Evolutionary conservation across 768 basidiomycete species (phyloP), one percentile per base, ranked within the genome.

Genomic region (Tricholoma hemisulphureum): DNA sequence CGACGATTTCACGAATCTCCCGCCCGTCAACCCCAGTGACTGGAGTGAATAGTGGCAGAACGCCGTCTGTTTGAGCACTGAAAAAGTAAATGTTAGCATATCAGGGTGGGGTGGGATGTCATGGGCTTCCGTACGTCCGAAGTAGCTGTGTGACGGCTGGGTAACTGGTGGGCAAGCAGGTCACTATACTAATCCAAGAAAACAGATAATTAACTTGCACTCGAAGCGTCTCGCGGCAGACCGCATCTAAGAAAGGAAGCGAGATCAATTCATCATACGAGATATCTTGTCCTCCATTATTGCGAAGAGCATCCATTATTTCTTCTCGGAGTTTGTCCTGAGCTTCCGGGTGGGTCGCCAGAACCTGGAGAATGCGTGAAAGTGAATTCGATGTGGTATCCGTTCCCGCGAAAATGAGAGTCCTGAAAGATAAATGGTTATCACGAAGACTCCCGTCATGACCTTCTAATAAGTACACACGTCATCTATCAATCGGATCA

Each of bases 331-430:
- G 63, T 51, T 64, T 74, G 3, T 72, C 69, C 49, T 76, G 75
- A 1, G 63, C 63, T 10, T 69, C 65, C 18, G 56, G 63, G 55
- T 71, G 60, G 7, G 58, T 51, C 2, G 77, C 66, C 4, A 81
- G 70, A 3, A 73, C 59, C 32, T 71, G 61, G 11, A 82, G 50
- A 13, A 66, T 71, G 0, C 74, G 70, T 5, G 72, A 66, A 16
- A 80, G 62, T 1, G 74, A 73, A 16, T 63, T 68, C 11, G 79
- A 77, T 0, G 80, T 80, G 0, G 79, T 80, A 59, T 80, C 79
- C 57, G 72, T 75, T 2, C 71, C 79, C 0, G 79, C 78, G 51
- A 72, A 67, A 5, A 65, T 64, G 18, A 72, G 55, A 6, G 61
- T 66, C 20, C 68, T 73, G 37, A 10, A 10, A 49, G 16, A 39